phyloP scores from a whole-genome alignment of 2,329 filamentous ascomycete species.

The Pseudogymnoascus pannorum region DNA sequence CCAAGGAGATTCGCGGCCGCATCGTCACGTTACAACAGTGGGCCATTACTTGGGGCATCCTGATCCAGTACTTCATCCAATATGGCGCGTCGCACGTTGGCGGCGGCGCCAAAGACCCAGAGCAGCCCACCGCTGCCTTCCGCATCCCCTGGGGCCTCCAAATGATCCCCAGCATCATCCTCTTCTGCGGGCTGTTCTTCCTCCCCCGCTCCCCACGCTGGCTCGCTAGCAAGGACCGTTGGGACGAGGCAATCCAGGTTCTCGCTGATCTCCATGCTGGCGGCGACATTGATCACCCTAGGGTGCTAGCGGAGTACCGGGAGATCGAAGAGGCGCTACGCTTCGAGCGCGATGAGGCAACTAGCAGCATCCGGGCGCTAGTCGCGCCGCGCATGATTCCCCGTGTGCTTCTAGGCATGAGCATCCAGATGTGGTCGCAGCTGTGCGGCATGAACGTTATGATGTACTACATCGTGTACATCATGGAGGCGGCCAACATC shows the following conservation, averaged over 20 bases:
- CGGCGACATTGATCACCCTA: slow-evolving; percentile 48
- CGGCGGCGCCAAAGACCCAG: slow-evolving; percentile 40
- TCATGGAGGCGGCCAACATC: slow-evolving; percentile 32
- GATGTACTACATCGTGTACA: slow-evolving; percentile 33
- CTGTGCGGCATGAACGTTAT: slow-evolving; percentile 23
- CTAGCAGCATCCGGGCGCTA: slow-evolving; percentile 64
- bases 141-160: slow-evolving; percentile 57
- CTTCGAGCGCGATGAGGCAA: slow-evolving; percentile 62
- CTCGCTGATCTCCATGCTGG: slow-evolving; percentile 53
- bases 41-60: slow-evolving; percentile 64
- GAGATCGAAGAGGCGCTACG: slow-evolving; percentile 68
- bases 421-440: slow-evolving; percentile 36
- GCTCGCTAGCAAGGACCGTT: slow-evolving; percentile 60
- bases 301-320: slow-evolving; percentile 55
- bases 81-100: slow-evolving; percentile 53
- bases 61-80: slow-evolving; percentile 61
- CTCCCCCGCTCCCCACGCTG: slow-evolving; percentile 61
- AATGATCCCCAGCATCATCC: slow-evolving; percentile 45
- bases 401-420: slow-evolving; percentile 62
- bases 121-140: slow-evolving; percentile 47
- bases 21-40: slow-evolving; percentile 61
- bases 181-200: slow-evolving; percentile 51
- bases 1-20: slow-evolving; percentile 49
- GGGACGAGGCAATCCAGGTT: slow-evolving; percentile 55
- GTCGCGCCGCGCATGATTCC: slow-evolving; percentile 65